phyloP scores from a whole-genome alignment of 352 stramenopile species.

The Pythium scleroteichum region DNA sequence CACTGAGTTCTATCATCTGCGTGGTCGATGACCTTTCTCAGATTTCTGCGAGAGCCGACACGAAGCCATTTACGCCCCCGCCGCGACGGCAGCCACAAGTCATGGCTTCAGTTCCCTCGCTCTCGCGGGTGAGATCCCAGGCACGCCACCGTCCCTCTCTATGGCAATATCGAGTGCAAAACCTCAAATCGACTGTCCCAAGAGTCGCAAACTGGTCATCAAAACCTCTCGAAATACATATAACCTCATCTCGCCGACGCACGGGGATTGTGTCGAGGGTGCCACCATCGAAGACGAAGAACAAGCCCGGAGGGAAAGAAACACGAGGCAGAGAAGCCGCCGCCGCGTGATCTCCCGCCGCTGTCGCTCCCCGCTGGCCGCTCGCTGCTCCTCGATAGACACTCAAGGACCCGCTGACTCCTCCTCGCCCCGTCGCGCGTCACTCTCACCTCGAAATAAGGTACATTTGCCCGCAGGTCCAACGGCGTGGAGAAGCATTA shows the following conservation, averaged over 20 bases:
- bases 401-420: too few relatives aligned
- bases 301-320: constrained; percentile 17
- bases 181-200: constrained; percentile 2
- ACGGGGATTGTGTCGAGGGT: background rate
- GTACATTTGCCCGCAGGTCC: too few relatives aligned
- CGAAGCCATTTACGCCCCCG: background rate
- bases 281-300: constrained; percentile 26
- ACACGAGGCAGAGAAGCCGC: background rate
- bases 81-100: constrained; percentile 16
- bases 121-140: constrained; percentile 6
- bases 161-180: constrained; percentile 10
- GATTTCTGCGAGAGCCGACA: background rate
- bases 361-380: background rate
- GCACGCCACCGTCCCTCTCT: constrained; percentile 6
- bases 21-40: background rate
- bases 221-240: constrained; percentile 18
- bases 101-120: constrained; percentile 20
- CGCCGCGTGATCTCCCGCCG: background rate
- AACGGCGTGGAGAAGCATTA: too few relatives aligned
- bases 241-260: constrained; percentile 17
- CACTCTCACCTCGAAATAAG: too few relatives aligned
- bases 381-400: too few relatives aligned
- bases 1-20: too few relatives aligned
- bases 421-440: too few relatives aligned
- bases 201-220: background rate